These are phyloP conservation scores for Pholiota molesta DNA, from an alignment of 768 basidiomycete genomes.

Conservation along the genomic window DNA sequence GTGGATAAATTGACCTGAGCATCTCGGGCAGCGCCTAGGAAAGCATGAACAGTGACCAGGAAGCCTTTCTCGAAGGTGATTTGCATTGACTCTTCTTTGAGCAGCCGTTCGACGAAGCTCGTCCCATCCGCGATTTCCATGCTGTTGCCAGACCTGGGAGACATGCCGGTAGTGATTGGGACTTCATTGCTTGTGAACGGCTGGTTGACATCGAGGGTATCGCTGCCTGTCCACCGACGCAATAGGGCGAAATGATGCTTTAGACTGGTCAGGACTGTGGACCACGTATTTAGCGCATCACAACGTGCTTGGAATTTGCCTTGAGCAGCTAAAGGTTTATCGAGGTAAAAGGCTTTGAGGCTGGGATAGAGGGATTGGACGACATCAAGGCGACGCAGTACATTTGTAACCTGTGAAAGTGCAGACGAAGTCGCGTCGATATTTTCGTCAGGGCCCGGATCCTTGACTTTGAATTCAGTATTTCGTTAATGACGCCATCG, in stretches of 20 bases:
- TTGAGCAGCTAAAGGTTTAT: slow-evolving; percentile 73
- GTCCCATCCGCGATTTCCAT: slow-evolving; percentile 65
- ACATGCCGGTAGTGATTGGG: slow-evolving; percentile 38
- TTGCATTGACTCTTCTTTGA: slow-evolving; percentile 97
- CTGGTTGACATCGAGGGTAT: slow-evolving; percentile 85
- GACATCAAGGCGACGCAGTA: slow-evolving; percentile 77
- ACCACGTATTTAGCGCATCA: slow-evolving; percentile 92
- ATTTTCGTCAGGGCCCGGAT: slow-evolving; percentile 34
- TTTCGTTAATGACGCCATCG: slow-evolving; percentile 83
- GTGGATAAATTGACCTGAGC: slow-evolving; percentile 81
- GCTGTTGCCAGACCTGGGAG: slow-evolving; percentile 23
- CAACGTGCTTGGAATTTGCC: slow-evolving; percentile 76
- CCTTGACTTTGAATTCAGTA: slow-evolving; percentile 72
- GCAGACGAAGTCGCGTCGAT: slow-evolving; percentile 45
- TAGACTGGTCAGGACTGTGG: slow-evolving; percentile 84
- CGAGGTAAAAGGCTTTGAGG: slow-evolving; percentile 75
- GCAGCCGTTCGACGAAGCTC: slow-evolving; percentile 90
- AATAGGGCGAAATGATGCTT: slow-evolving; percentile 79
- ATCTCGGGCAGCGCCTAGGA: slow-evolving; percentile 84
- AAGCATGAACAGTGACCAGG: slow-evolving; percentile 82
- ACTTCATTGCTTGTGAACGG: slow-evolving; percentile 71
- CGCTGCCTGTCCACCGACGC: slow-evolving; percentile 93
- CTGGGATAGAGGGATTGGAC: slow-evolving; percentile 88
- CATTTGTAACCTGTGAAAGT: slow-evolving; percentile 60
- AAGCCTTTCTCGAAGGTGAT: slow-evolving; percentile 92